Evolutionary conservation across 2,329 filamentous ascomycete species (phyloP).

Genomic region (Sphaerulina populicola): DNA sequence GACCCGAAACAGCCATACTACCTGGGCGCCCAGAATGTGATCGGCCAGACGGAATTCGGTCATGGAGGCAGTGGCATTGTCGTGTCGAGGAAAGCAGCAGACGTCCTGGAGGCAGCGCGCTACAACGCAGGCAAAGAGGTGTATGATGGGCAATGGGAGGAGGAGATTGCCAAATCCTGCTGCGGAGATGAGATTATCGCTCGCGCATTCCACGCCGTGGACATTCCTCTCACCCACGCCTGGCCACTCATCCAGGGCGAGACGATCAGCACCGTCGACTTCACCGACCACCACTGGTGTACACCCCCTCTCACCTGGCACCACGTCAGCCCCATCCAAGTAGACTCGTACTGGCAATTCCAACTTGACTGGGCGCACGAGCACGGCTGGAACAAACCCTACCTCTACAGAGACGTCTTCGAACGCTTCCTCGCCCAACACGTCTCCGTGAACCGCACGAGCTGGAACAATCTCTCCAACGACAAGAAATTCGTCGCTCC

Average conservation of each 20-base stretch:
- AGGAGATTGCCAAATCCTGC: constrained; percentile 41
- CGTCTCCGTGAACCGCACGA: constrained; percentile 26
- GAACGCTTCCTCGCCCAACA: constrained; percentile 29
- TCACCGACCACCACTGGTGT: constrained; percentile 40
- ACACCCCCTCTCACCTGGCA: constrained; percentile 35
- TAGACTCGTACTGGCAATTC: constrained; percentile 31
- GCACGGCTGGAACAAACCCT: constrained; percentile 30
- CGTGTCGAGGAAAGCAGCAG: constrained; percentile 38
- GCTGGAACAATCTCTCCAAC: constrained; percentile 32
- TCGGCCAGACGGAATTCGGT: constrained; percentile 35
- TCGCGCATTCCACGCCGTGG: constrained; percentile 41
- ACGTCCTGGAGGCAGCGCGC: constrained; percentile 33
- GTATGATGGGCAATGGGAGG: constrained; percentile 36
- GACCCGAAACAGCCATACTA: constrained; percentile 41
- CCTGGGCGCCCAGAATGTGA: constrained; percentile 40
- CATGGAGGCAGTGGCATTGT: constrained; percentile 41
- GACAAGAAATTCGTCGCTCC: constrained; percentile 25
- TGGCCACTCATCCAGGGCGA: constrained; percentile 42
- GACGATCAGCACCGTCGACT: constrained; percentile 37
- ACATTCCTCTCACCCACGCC: constrained; percentile 38
- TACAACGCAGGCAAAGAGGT: constrained; percentile 33
- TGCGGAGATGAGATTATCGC: constrained; percentile 50
- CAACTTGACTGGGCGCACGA: constrained; percentile 27
- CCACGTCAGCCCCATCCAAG: constrained; percentile 29
- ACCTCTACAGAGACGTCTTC: constrained; percentile 31